phyloP scores from a whole-genome alignment of 2,329 filamentous ascomycete species.

The Sarocladium strictum region DNA sequence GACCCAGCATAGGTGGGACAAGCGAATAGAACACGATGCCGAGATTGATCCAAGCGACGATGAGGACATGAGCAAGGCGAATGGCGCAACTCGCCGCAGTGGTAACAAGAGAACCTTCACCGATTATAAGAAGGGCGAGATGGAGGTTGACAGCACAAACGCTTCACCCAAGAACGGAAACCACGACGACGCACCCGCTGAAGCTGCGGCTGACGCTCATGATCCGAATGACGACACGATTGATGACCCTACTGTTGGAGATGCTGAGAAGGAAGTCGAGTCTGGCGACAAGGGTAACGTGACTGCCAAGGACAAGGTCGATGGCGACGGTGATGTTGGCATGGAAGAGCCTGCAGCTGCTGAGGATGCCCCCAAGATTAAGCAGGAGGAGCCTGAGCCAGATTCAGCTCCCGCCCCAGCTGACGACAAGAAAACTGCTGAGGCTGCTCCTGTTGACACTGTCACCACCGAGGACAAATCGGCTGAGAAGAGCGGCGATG shows the following conservation, averaged over 20 bases:
- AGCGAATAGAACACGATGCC: constrained; percentile 67
- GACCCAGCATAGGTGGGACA: constrained; percentile 78
- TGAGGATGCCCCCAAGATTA: constrained; percentile 28
- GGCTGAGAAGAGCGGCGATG: constrained; percentile 12
- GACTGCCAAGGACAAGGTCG: constrained; percentile 26
- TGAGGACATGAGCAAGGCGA: constrained; percentile 68
- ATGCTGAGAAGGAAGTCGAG: constrained; percentile 19
- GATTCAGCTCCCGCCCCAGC: constrained; percentile 15
- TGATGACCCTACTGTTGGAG: constrained; percentile 33
- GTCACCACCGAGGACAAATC: constrained; percentile 15
- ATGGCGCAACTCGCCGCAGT: constrained; percentile 58
- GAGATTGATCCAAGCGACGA: constrained; percentile 88
- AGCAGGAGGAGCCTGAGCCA: constrained; percentile 33
- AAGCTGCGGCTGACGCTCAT: constrained; percentile 16
- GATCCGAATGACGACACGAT: constrained; percentile 35
- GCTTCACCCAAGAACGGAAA: constrained; percentile 30
- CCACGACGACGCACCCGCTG: constrained; percentile 20
- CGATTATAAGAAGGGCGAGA: constrained; percentile 41
- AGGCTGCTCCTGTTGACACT: constrained; percentile 12
- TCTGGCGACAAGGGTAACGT: constrained; percentile 14
- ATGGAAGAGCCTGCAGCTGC: constrained; percentile 36
- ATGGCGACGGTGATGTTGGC: constrained; percentile 45
- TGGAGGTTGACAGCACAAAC: constrained; percentile 31
- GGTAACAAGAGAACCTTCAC: constrained; percentile 45
- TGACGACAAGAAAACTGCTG: constrained; percentile 17